Conservation (phyloP, 257 asterid species). For the Ajuga chamaepitys region DNA sequence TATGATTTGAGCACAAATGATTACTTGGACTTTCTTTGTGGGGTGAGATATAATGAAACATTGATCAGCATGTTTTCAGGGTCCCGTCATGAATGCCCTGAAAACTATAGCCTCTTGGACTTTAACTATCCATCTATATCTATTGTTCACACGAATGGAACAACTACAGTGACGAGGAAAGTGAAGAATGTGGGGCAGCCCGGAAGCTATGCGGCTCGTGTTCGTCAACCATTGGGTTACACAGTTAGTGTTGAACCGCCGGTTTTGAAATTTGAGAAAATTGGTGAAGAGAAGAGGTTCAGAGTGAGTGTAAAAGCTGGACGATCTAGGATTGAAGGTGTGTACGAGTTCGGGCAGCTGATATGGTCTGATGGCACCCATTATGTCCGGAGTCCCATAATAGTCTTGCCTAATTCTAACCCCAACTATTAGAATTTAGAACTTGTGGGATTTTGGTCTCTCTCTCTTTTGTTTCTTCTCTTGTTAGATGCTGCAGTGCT, state of each 20-base stretch:
- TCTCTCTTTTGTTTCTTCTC: no score
- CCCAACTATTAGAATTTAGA: no score
- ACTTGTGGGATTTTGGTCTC: no score
- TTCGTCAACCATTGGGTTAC: constrained; percentile 29
- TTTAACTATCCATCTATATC: constrained; percentile 54
- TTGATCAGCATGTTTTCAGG: background rate
- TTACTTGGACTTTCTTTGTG: constrained; percentile 52
- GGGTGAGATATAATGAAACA: constrained; percentile 40
- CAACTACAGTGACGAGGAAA: constrained; percentile 26
- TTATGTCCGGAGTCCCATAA: constrained; percentile 42
- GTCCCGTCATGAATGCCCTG: constrained; percentile 26
- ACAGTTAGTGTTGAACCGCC: constrained; percentile 31
- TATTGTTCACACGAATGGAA: background rate
- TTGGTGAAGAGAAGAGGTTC: constrained; percentile 46
- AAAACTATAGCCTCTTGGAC: constrained; percentile 18
- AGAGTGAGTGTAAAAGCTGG: constrained; percentile 19
- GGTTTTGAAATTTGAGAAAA: constrained; percentile 16
- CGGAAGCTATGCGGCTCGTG: constrained; percentile 21
- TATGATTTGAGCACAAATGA: constrained; percentile 41
- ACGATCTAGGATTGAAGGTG: background rate
- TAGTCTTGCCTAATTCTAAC: no score
- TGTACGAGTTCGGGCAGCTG: constrained; percentile 35
- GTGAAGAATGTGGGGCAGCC: constrained; percentile 53
- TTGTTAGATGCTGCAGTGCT: no score
- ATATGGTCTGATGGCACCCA: constrained; percentile 45